These are phyloP conservation scores for Mucor ambiguus DNA, from an alignment of 371 early-diverging fungal genomes.

Conservation along the genomic window DNA sequence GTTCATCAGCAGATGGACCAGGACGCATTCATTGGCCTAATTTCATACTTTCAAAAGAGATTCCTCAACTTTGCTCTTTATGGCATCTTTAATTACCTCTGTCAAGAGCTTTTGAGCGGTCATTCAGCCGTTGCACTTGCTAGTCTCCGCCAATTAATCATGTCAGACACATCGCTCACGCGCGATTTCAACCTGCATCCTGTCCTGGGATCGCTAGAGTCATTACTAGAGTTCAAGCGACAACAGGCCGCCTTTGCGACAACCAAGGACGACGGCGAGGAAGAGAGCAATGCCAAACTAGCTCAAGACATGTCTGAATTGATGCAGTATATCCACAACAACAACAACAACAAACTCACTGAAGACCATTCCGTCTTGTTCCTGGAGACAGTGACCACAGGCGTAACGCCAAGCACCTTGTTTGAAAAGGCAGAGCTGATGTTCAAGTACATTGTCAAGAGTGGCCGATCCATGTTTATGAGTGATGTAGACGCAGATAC, in stretches of 20 bases:
- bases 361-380: slow-evolving; percentile 7
- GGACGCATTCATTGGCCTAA: slow-evolving; percentile 24
- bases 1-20: slow-evolving; percentile 25
- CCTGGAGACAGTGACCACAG: slow-evolving; percentile 36
- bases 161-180: slow-evolving; percentile 4
- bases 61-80: slow-evolving; percentile 39
- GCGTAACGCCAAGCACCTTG: slow-evolving; percentile 35
- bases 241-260: slow-evolving; percentile 14
- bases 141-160: slow-evolving; percentile 24
- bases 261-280: neutral
- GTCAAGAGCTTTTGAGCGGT: slow-evolving; percentile 34
- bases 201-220: slow-evolving; percentile 19
- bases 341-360: slow-evolving; percentile 23
- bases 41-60: slow-evolving; percentile 39
- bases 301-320: slow-evolving; percentile 17
- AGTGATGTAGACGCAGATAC: slow-evolving; percentile 48
- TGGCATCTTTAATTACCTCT: slow-evolving; percentile 24
- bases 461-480: slow-evolving; percentile 56
- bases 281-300: neutral
- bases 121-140: slow-evolving; percentile 22
- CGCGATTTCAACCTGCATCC: slow-evolving; percentile 16
- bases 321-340: slow-evolving; percentile 12
- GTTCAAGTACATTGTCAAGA: slow-evolving; percentile 51
- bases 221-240: slow-evolving; percentile 14
- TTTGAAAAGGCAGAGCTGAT: slow-evolving; percentile 44